Base-by-base conservation (phyloP, 1,284 basidiomycete genomes). In the Microbotryum violaceum region DNA sequence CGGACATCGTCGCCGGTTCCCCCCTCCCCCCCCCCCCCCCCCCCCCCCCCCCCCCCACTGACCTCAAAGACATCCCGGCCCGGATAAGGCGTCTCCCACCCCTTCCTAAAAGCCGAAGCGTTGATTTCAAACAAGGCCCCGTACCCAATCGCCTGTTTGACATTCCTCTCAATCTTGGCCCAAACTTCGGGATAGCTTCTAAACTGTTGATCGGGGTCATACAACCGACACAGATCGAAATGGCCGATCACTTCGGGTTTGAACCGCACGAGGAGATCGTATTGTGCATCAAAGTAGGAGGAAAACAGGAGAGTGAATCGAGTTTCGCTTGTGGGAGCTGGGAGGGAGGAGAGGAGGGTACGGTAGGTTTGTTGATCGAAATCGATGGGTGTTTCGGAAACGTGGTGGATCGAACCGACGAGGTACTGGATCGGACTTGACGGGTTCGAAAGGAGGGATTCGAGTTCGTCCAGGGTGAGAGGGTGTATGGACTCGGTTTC, bases 41-140 rank as follows among this genome's bases (percentile, higher is more conserved):
- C 27, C 27, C 27, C 6, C 27, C 27, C 6, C 27, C 27, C 27
- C 6, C 27, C 27, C 27, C 6, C 27, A 77, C 82, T 74, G 71
- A 88, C 91, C 77, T 85, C 71, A 12, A 90, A 76, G 14, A 96
- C 80, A 62, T 94, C 90, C 57, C 76, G 74, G 3, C 82, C 88
- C 0, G 94, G 96, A 76, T 96, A 97, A 4, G 87, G 82, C 8
- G 85, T 83, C 23, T 76, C 72, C 94, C 96, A 98, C 2, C 87
- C 85, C 75, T 98, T 98, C 66, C 91, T 78, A 70, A 97, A 85
- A 6, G 92, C 90, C 7, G 96, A 89, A 14, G 91, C 87, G 72
- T 96, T 97, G 57, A 89, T 79, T 76, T 99, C 94, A 73, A 98
- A 97, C 60, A 97, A 75, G 6, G 89, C 93, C 0, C 93, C 94